Base-by-base conservation (phyloP, 1,284 basidiomycete genomes). In the Schizophyllum commune region DNA sequence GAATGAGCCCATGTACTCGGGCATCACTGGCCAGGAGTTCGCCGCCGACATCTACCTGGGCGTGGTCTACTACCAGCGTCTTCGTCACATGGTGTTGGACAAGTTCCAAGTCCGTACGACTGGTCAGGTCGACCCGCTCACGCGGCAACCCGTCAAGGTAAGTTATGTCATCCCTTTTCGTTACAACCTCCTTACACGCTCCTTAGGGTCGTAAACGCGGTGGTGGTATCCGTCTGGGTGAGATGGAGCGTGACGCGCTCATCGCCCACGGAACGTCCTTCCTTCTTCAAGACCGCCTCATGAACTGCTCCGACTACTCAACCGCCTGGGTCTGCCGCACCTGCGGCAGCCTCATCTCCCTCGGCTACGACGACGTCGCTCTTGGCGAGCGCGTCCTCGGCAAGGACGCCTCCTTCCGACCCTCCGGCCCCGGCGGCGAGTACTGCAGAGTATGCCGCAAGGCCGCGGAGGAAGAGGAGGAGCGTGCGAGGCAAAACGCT, bases 251-350 rank as follows among this genome's bases (percentile, higher is more conserved):
- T 62, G 97, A 99, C 72, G 96, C 97, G 15, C 83, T 99, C 58
- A 93, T 99, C 68, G 97, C 97, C 3, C 97, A 99, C 76, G 97
- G 97, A 53, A 98, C 97, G 5, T 94, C 94, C 5, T 99, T 97
- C 88, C 83, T 99, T 55, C 83, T 99, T 22, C 96, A 99, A 80
- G 97, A 99, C 74, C 84, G 97, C 60, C 78, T 99, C 71, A 99
- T 99, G 96, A 99, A 99, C 77, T 99, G 97, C 73, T 99, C 96
- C 52, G 97, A 99, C 76, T 99, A 99, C 75, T 97, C 95, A 39
- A 98, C 96, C 0, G 92, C 95, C 2, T 98, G 96, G 94, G 94
- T 98, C 13, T 99, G 97, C 76, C 84, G 97, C 60, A 91, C 89
- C 3, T 99, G 97, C 71, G 97, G 97, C 13, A 94, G 92, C 67